Conservation (phyloP, 768 basidiomycete species). For the Dictyophora rubrovolvata region DNA sequence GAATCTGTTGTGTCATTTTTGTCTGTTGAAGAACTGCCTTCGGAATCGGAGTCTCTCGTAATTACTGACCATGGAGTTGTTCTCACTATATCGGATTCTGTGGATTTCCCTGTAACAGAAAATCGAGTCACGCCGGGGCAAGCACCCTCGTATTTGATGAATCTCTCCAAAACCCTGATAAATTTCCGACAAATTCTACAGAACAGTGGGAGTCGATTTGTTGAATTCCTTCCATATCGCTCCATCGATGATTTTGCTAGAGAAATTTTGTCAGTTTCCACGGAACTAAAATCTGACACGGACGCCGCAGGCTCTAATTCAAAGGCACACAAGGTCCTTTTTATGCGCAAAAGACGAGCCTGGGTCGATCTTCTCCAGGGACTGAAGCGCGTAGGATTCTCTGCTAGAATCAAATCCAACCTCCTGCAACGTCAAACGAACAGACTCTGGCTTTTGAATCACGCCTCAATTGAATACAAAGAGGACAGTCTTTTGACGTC, state of each 20-base stretch:
- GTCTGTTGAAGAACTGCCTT: conserved; percentile 9
- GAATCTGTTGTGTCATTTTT: conserved; percentile 41
- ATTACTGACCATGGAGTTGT: neutral
- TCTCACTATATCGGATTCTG: neutral
- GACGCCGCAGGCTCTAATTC: conserved; percentile 27
- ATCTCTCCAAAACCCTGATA: conserved; percentile 40
- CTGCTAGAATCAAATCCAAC: conserved; percentile 62
- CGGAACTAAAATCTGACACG: conserved; percentile 39
- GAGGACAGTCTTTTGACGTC: conserved; percentile 16
- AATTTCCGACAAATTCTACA: conserved; percentile 38
- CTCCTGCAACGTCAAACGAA: conserved; percentile 46
- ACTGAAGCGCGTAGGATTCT: conserved; percentile 68
- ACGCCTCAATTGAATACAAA: conserved; percentile 30
- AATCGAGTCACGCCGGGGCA: neutral
- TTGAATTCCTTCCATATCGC: conserved; percentile 30
- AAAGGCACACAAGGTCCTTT: conserved; percentile 61
- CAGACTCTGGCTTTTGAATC: conserved; percentile 56
- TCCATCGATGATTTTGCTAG: conserved; percentile 45
- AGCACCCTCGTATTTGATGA: conserved; percentile 28
- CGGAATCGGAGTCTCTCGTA: neutral
- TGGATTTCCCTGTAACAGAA: neutral
- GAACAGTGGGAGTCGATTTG: conserved; percentile 30
- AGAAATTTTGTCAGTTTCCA: conserved; percentile 54
- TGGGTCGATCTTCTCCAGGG: conserved; percentile 89
- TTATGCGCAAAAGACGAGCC: conserved; percentile 78